Base-by-base conservation (phyloP, 73 alveolate genomes). In the Symbiodinium natans region DNA sequence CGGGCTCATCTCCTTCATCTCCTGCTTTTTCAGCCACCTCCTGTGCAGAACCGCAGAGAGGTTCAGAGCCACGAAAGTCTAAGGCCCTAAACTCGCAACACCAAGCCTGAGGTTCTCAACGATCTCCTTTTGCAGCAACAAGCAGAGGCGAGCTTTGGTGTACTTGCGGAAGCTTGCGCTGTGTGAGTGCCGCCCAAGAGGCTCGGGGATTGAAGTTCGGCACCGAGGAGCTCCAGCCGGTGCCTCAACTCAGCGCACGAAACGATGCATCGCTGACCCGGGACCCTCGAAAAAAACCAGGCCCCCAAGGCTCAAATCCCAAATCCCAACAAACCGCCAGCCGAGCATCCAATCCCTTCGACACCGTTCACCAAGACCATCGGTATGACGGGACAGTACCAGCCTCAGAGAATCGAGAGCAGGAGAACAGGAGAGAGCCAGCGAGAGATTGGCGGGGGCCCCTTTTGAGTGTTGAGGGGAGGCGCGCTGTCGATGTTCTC, bases 201-300 rank as follows among this genome's bases (percentile, higher is more conserved):
- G 31, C 99, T 19, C 99, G 87, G 13, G 99, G 99, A 93, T 99
- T 99, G 97, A 93, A 99, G 93, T 99, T 99, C 29, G 99, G 99
- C 31, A 99, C 99, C 41, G 99, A 98, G 17, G 99, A 99, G 42
- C 99, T 99, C 99, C 99, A 99, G 17, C 99, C 99, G 42, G 99
- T 99, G 33, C 93, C 93, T 84, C n/a, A 29, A n/a, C 11, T 38
- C 68, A 38, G 75, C 27, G 75, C 31, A 56, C 17, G 2, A 29
- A n/a, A n/a, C n/a, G n/a, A n/a, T n/a, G n/a, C n/a, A n/a, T n/a
- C n/a, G n/a, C n/a, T n/a, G n/a, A n/a, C n/a, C n/a, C n/a, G n/a
- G n/a, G n/a, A n/a, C n/a, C n/a, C n/a, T n/a, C n/a, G n/a, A n/a
- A n/a, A n/a, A n/a, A n/a, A n/a, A n/a, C n/a, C n/a, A n/a, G n/a